phyloP scores from a whole-genome alignment of 768 basidiomycete species.

The Strobilomyces echinocephalus region DNA sequence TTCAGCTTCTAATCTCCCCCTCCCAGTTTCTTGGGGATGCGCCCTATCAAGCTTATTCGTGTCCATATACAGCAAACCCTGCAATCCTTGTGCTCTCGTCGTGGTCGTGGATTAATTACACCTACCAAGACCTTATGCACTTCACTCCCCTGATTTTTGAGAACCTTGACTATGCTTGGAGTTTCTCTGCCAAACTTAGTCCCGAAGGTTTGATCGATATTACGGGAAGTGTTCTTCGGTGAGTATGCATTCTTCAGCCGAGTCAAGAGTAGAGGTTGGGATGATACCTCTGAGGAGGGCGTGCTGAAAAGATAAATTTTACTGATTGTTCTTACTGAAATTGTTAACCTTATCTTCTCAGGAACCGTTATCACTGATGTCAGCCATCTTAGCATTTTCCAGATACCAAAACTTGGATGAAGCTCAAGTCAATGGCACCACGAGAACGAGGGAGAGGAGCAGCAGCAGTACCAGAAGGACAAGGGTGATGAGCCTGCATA shows the following conservation, averaged over 20 bases:
- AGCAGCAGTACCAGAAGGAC: too few species aligned
- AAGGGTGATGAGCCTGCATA: too few species aligned
- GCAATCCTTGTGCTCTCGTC: constrained; percentile 95
- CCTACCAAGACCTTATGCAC: constrained; percentile 93
- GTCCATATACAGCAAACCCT: constrained; percentile 81
- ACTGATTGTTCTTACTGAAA: constrained; percentile 53
- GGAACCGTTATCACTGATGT: constrained; percentile 5
- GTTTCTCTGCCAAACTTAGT: constrained; percentile 92
- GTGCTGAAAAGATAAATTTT: constrained; percentile 32
- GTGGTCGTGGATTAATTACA: constrained; percentile 96
- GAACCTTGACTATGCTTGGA: constrained; percentile 93
- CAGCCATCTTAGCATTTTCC: constrained; percentile 71
- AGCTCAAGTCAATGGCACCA: too few species aligned
- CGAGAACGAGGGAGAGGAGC: too few species aligned
- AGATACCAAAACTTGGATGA: constrained; percentile 87
- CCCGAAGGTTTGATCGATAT: constrained; percentile 97
- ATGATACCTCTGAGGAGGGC: constrained; percentile 22
- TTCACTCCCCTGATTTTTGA: constrained; percentile 98
- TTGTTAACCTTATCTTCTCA: background rate
- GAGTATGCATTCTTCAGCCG: constrained; percentile 34
- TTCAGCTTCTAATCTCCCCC: constrained; percentile 1
- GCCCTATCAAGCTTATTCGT: constrained; percentile 83
- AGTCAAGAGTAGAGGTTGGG: constrained; percentile 27
- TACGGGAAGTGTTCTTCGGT: constrained; percentile 89
- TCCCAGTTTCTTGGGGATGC: constrained; percentile 87